Evolutionary conservation across 2,329 filamentous ascomycete species (phyloP).

Genomic region (Xylaria sp.): DNA sequence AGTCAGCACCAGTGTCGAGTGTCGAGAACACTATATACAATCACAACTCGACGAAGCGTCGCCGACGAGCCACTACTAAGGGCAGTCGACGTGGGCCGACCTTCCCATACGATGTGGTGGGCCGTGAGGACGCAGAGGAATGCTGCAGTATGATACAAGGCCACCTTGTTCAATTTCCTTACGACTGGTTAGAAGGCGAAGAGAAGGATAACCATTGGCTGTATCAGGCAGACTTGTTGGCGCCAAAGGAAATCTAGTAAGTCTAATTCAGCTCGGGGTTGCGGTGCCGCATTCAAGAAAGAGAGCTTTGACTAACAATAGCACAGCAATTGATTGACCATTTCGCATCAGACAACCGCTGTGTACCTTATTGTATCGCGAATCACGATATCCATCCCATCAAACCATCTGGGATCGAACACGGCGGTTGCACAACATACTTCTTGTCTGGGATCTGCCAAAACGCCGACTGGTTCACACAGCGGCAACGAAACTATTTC

Average conservation of each 20-base stretch:
- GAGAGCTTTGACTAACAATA: slow-evolving; percentile 35
- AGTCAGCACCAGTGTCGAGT: slow-evolving; percentile 53
- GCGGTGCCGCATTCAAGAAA: not conserved
- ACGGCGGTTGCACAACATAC: not conserved
- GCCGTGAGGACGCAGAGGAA: slow-evolving; percentile 80
- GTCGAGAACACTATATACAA: slow-evolving; percentile 50
- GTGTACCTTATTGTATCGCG: not conserved
- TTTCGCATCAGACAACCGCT: not conserved
- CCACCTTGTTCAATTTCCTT: slow-evolving; percentile 89
- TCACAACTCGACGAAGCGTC: slow-evolving; percentile 59
- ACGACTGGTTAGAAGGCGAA: slow-evolving; percentile 93
- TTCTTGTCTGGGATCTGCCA: not conserved
- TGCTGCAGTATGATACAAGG: slow-evolving; percentile 86
- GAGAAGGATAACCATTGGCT: slow-evolving; percentile 96
- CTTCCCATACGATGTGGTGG: slow-evolving; percentile 78
- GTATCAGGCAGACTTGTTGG: slow-evolving; percentile 95
- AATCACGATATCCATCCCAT: not conserved
- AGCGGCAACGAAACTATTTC: not conserved
- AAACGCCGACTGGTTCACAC: not conserved
- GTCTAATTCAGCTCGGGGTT: slow-evolving; percentile 49
- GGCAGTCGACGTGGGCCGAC: slow-evolving; percentile 72
- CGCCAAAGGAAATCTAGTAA: slow-evolving; percentile 97
- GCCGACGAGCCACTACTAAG: slow-evolving; percentile 76
- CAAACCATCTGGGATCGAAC: not conserved
- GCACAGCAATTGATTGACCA: slow-evolving; percentile 41